phyloP scores from a whole-genome alignment of 1,139 yeast species.

The Kodamaea derodonti region DNA sequence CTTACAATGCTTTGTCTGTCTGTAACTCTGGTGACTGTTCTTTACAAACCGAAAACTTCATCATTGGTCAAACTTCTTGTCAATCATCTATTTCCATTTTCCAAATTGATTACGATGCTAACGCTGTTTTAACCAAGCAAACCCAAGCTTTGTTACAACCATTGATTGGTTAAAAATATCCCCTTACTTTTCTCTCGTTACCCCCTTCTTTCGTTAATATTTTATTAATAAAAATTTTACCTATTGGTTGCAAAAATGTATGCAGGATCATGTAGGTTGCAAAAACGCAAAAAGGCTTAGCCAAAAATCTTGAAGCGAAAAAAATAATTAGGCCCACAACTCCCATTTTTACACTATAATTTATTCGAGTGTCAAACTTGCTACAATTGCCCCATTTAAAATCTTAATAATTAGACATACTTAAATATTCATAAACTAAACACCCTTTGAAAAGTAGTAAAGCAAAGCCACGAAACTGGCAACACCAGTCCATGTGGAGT shows the following conservation, averaged over 20 bases:
- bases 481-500: conserved; percentile 30
- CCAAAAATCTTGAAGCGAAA: too few relatives aligned
- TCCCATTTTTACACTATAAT: too few relatives aligned
- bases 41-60: conserved; percentile 33
- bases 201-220: conserved; percentile 1
- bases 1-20: conserved; percentile 17
- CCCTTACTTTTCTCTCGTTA: not conserved
- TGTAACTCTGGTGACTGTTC: conserved; percentile 35
- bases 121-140: conserved; percentile 22
- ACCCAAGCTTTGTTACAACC: conserved; percentile 25
- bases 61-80: conserved; percentile 23
- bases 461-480: conserved; percentile 29
- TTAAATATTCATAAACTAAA: too few relatives aligned
- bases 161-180: conserved; percentile 8
- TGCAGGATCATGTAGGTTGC: not conserved
- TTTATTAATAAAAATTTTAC: not conserved
- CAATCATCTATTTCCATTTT: conserved; percentile 35
- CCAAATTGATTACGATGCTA: conserved; percentile 42
- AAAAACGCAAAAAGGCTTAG: not conserved
- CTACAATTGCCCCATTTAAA: too few relatives aligned
- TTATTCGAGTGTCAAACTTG: too few relatives aligned
- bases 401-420: too few relatives aligned
- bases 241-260: not conserved
- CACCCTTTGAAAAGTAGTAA: conserved; percentile 16
- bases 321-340: too few relatives aligned